Percentiles rank a stretch among this genome's conserved stretches.
phyloP scores from a whole-genome alignment of 306 rosid genomes.

The Myrica gale region DNA sequence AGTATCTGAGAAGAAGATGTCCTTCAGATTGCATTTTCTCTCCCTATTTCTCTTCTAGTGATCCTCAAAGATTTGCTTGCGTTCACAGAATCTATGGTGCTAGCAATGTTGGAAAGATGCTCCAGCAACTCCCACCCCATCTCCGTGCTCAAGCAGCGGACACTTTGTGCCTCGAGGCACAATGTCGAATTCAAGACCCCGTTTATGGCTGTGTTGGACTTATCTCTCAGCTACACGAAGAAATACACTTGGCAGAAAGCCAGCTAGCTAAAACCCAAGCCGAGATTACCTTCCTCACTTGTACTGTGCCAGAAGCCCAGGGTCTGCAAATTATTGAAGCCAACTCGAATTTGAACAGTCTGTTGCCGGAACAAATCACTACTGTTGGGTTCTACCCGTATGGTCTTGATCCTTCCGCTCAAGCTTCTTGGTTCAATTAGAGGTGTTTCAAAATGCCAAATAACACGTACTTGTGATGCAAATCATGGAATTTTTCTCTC shows the following conservation, averaged over 20 bases:
- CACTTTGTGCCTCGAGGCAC: slow-evolving; percentile 54
- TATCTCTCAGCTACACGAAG: slow-evolving; percentile 50
- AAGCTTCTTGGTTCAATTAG: slow-evolving; percentile 31
- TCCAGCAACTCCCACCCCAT: slow-evolving; percentile 55
- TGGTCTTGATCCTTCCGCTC: slow-evolving; percentile 14
- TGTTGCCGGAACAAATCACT: slow-evolving; percentile 29
- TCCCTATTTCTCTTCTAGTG: slow-evolving; percentile 63
- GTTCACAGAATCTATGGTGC: slow-evolving; percentile 81
- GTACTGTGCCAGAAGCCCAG: slow-evolving; percentile 21
- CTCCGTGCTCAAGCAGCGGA: slow-evolving; percentile 53
- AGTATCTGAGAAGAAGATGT: slow-evolving; percentile 54
- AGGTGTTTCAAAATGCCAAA: background rate
- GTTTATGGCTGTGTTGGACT: slow-evolving; percentile 69
- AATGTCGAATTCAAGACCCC: slow-evolving; percentile 57
- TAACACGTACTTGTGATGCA: background rate
- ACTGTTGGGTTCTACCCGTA: slow-evolving; percentile 19
- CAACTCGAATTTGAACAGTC: slow-evolving; percentile 14
- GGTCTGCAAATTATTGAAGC: slow-evolving; percentile 5
- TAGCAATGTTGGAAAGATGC: slow-evolving; percentile 70
- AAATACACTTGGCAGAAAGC: slow-evolving; percentile 40
- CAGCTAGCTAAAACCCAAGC: slow-evolving; percentile 52
- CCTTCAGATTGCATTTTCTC: slow-evolving; percentile 69
- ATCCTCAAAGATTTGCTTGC: slow-evolving; percentile 67
- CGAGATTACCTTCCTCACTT: slow-evolving; percentile 39
- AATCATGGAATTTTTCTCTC: background rate